Evolutionary conservation across 352 stramenopile species (phyloP), one percentile per base, ranked within the genome.

Genomic region (Pythium rhizo-oryzae): DNA sequence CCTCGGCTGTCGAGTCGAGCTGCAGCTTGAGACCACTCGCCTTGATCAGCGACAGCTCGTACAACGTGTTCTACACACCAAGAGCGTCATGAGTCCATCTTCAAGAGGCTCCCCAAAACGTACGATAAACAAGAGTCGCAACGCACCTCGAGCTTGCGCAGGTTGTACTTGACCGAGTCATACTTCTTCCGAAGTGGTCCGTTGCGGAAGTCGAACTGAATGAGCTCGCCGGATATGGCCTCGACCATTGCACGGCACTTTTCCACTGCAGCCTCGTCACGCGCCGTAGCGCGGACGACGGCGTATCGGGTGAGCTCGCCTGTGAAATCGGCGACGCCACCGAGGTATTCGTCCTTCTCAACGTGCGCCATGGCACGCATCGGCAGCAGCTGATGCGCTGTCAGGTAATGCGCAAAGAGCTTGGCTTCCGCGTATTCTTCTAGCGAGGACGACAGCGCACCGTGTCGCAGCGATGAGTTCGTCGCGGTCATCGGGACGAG

Each of bases 201-300:
- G 71, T 99, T 99, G 43, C 94, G 82, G 67, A 98, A 98, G 72
- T 98, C 94, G 65, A 98, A 98, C 78, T 98, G 80, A 33, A 98
- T 87, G 21, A 97, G 66, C 67, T 98, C 85, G 13, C 93, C 89
- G 1, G 92, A 90, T 49, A 98, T 96, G 24, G 87, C 79, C 51
- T 91, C 76, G 0, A 98, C 91, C 72, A 97, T 88, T 61, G 87
- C 73, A 15, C 90, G 85, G 51, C 90, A 96, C 21, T 80, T 78
- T 55, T 90, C 65, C 9, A 99, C 91, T 44, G 84, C 89, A 2
- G 79, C 59, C 1, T 94, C 78, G 64, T 98, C 89, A n/a, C 91
- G 79, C 13, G 81, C 80, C 1, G 92, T 97, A 0, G 94, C 96
- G 35, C 96, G 88, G 9, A 93, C 88, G 13, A 98, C 80, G 1